Conservation (phyloP, 2,329 filamentous ascomycete genomes). For the Biscogniauxia mediterranea region DNA sequence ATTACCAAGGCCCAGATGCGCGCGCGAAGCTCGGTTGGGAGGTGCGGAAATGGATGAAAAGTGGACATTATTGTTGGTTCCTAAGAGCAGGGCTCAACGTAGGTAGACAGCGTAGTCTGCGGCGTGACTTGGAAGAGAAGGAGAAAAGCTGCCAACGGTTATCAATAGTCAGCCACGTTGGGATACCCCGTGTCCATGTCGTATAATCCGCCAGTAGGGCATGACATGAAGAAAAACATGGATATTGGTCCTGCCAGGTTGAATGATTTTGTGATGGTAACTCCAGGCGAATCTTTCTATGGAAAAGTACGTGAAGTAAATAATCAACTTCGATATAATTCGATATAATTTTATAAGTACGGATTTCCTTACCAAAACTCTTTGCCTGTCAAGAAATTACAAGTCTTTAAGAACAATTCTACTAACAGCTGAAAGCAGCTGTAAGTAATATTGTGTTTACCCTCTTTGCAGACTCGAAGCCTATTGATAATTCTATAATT, state of each 20-base stretch:
- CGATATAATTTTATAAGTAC: no score
- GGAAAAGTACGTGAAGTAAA: no score
- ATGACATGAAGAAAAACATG: slow-evolving; percentile 1
- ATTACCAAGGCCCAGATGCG: slow-evolving; percentile 11
- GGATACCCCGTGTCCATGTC: not conserved
- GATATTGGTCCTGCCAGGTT: not conserved
- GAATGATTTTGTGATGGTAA: not conserved
- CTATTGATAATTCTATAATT: no score
- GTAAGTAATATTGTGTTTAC: no score
- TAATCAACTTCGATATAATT: no score
- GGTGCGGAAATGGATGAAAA: slow-evolving; percentile 13
- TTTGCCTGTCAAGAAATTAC: no score
- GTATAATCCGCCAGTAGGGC: slow-evolving; percentile 3
- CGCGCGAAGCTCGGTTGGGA: slow-evolving; percentile 12
- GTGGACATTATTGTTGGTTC: slow-evolving; percentile 7
- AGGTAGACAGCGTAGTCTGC: slow-evolving; percentile 5
- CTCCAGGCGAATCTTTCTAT: no score
- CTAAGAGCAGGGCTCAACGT: slow-evolving; percentile 3
- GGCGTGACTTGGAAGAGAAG: slow-evolving; percentile 5
- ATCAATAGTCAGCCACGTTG: slow-evolving; percentile 3
- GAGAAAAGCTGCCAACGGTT: slow-evolving; percentile 1
- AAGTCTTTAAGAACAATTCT: no score
- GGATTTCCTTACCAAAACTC: no score
- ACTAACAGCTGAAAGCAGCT: no score
- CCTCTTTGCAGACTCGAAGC: no score